A percentile compares a stretch with the other conserved stretches of the same genome.
Conservation (phyloP, 257 asterid genomes). For the Primulina tabacum region DNA sequence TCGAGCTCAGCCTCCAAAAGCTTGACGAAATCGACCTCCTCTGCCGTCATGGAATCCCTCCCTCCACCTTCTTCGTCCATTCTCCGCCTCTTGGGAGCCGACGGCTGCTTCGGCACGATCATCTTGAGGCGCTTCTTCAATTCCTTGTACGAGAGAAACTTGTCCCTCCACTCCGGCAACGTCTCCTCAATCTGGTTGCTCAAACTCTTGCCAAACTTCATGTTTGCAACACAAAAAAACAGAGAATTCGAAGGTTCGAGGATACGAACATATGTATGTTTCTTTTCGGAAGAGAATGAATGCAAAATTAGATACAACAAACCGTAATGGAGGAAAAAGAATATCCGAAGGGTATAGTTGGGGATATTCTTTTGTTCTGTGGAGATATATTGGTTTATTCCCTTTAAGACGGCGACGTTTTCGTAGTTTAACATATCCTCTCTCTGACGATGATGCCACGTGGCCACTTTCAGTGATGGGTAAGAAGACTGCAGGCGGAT, state of each 20-base stretch:
- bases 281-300: constrained; percentile 10
- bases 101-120: constrained; percentile 51
- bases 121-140: constrained; percentile 74
- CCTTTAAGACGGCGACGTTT: neutral
- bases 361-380: constrained; percentile 65
- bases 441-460: neutral
- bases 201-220: constrained; percentile 92
- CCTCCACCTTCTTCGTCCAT: constrained; percentile 33
- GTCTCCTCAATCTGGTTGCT: constrained; percentile 91
- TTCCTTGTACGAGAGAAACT: constrained; percentile 85
- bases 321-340: constrained; percentile 38
- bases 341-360: constrained; percentile 40
- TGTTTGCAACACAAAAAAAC: constrained; percentile 4
- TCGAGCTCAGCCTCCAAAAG: constrained; percentile 88
- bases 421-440: neutral
- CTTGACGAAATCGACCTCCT: constrained; percentile 65
- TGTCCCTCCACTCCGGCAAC: constrained; percentile 94
- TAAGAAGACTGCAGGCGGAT: too few species aligned
- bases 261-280: too few species aligned
- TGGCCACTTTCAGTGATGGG: neutral
- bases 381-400: constrained; percentile 58
- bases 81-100: constrained; percentile 53
- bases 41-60: constrained; percentile 53
- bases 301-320: constrained; percentile 21
- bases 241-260: neutral